A percentile compares a stretch with the other conserved stretches of the same genome.
phyloP scores from a whole-genome alignment of 495 filamentous ascomycete species.

The Cudoniella acicularis region DNA sequence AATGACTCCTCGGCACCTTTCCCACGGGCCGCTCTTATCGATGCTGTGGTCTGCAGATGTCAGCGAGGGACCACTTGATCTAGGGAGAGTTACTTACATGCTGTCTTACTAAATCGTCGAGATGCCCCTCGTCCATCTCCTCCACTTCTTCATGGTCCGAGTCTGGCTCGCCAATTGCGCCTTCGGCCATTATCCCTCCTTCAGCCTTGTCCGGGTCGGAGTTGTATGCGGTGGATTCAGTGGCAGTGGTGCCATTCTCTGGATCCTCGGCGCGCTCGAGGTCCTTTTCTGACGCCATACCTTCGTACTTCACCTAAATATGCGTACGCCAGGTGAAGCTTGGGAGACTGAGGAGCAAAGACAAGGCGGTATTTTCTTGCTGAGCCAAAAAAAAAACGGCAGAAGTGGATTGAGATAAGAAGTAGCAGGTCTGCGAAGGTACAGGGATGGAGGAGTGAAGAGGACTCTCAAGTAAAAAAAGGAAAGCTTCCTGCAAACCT shows the following conservation, averaged over 20 bases:
- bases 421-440: too few species aligned
- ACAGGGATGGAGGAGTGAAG: too few species aligned
- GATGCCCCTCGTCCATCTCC: conserved; percentile 21
- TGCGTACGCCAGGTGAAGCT: too few species aligned
- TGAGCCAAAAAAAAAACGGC: too few species aligned
- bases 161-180: conserved; percentile 16
- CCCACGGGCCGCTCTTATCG: conserved; percentile 6
- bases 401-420: too few species aligned
- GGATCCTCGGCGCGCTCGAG: conserved; percentile 2
- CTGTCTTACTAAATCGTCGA: conserved; percentile 16
- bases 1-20: conserved; percentile 6
- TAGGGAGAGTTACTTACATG: conserved; percentile 7
- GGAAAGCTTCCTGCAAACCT: too few species aligned
- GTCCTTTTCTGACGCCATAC: conserved; percentile 7
- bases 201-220: neutral
- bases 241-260: conserved; percentile 2
- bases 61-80: neutral
- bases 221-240: conserved; percentile 9
- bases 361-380: neutral
- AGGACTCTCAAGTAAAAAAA: too few species aligned
- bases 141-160: conserved; percentile 21
- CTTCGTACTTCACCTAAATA: neutral
- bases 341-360: neutral
- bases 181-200: neutral
- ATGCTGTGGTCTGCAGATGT: conserved; percentile 4